Evolutionary conservation across 225 moss, liverwort and hornwort species (phyloP).

Genomic region (Marchantia paleacea): DNA sequence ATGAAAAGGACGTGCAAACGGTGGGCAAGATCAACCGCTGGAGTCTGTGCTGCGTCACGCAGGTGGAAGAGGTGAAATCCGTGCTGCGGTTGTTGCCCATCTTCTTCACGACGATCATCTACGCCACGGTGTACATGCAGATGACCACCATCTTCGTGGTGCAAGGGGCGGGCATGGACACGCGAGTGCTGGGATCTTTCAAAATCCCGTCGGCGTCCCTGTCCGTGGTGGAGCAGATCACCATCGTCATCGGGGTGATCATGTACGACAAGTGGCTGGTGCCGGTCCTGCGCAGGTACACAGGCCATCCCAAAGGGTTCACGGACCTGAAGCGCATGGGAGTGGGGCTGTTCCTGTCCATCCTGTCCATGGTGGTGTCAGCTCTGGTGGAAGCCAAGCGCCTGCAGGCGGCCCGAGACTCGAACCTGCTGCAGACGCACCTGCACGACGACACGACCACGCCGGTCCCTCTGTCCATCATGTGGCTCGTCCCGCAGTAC

Average conservation of each 20-base stretch:
- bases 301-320: slow-evolving; percentile 52
- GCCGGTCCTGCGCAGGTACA: slow-evolving; percentile 39
- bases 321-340: slow-evolving; percentile 72
- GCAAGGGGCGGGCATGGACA: slow-evolving; percentile 54
- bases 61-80: slow-evolving; percentile 77
- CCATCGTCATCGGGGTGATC: slow-evolving; percentile 49
- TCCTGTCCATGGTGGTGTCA: slow-evolving; percentile 61
- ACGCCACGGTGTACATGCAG: slow-evolving; percentile 58
- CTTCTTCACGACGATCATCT: slow-evolving; percentile 52
- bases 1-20: slow-evolving; percentile 1
- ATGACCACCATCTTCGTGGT: slow-evolving; percentile 66
- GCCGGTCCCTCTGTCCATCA: slow-evolving; percentile 45
- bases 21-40: slow-evolving; percentile 34
- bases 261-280: slow-evolving; percentile 63
- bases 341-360: slow-evolving; percentile 54
- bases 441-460: slow-evolving; percentile 40
- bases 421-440: slow-evolving; percentile 21
- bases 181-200: slow-evolving; percentile 24
- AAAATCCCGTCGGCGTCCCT: slow-evolving; percentile 61
- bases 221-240: slow-evolving; percentile 56
- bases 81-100: slow-evolving; percentile 57
- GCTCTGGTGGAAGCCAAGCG: slow-evolving; percentile 52
- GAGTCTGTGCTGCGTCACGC: slow-evolving; percentile 54
- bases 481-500: slow-evolving; percentile 65
- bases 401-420: slow-evolving; percentile 28